Conservation (phyloP, 768 basidiomycete genomes). For the Cystobasidium onofrii region DNA sequence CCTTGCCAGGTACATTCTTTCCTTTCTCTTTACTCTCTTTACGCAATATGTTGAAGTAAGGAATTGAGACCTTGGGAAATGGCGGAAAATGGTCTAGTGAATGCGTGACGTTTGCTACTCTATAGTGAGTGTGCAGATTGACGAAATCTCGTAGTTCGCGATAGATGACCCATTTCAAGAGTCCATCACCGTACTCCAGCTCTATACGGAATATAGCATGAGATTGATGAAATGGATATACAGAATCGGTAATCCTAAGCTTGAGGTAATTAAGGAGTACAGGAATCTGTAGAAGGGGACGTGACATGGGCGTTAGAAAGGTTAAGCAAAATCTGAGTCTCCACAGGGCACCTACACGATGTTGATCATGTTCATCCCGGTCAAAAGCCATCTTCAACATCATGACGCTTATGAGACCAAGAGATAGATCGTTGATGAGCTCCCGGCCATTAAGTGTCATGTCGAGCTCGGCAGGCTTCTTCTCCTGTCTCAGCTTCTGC, state of each 20-base stretch:
- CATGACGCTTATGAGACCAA: conserved; percentile 66
- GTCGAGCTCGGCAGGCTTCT: conserved; percentile 27
- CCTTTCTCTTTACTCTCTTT: conserved; percentile 53
- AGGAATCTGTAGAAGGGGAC: conserved; percentile 32
- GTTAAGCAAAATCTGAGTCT: neutral
- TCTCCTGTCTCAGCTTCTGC: conserved; percentile 31
- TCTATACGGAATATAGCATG: conserved; percentile 83
- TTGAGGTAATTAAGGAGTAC: conserved; percentile 54
- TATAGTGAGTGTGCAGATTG: conserved; percentile 79
- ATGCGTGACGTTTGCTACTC: conserved; percentile 59
- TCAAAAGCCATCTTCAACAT: conserved; percentile 68
- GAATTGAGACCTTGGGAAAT: conserved; percentile 76
- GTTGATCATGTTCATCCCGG: conserved; percentile 70
- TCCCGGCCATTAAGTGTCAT: conserved; percentile 25
- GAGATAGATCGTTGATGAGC: conserved; percentile 41
- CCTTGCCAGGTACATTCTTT: conserved; percentile 51
- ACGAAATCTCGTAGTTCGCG: conserved; percentile 86
- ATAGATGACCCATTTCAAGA: conserved; percentile 59
- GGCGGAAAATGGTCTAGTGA: conserved; percentile 76
- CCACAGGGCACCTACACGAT: conserved; percentile 49
- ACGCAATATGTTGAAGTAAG: conserved; percentile 78
- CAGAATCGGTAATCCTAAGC: conserved; percentile 74
- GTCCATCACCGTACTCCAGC: conserved; percentile 80
- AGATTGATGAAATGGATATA: conserved; percentile 66
- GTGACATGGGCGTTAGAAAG: neutral